Evolutionary conservation across 352 stramenopile genomes (phyloP), one percentile per base, ranked within the genome.

Genomic region (Pythium biforme): DNA sequence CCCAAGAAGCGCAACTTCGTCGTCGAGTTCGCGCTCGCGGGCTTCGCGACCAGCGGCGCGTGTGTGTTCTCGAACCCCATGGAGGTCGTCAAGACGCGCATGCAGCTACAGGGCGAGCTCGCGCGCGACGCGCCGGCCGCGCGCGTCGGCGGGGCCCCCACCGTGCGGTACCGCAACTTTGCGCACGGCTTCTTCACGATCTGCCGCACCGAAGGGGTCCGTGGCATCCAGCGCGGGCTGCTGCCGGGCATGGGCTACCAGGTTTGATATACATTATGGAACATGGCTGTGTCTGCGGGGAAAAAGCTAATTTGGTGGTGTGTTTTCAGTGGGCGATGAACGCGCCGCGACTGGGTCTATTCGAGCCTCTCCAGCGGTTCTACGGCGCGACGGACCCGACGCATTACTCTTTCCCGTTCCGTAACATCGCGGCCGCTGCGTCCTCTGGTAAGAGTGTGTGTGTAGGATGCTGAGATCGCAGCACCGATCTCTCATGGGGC

Each of bases 31-130:
- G 27, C 86, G 27, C 68, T 95, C 54, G 86, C 76, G 20, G 86
- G 77, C 55, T 34, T 78, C 17, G 78, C 86, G 25, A 92, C 86
- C 6, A 82, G 81, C 64, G 70, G 75, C 41, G 85, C 86, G 9
- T 89, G 76, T 37, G 64, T 95, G 22, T 72, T 90, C 39, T 95
- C 86, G 37, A 95, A 95, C 62, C 86, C 86, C n/a, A 94, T 95
- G 84, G 86, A 95, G 67, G 85, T 94, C 45, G 79, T 95, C 62
- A 95, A 95, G 80, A 95, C 86, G 56, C 86, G 86, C 62, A 94
- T 95, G 86, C 86, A 95, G 72, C 68, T 95, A 37, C 86, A 95
- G 70, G 86, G 85, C 19, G 86, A 95, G 60, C 75, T 95, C 26
- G 76, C 83, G 19, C 74, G 77, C 55, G 80, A 76, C 34, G 26